Evolutionary conservation across 805 yeast species (phyloP).

Genomic region (Myxozyma kluyveri): DNA sequence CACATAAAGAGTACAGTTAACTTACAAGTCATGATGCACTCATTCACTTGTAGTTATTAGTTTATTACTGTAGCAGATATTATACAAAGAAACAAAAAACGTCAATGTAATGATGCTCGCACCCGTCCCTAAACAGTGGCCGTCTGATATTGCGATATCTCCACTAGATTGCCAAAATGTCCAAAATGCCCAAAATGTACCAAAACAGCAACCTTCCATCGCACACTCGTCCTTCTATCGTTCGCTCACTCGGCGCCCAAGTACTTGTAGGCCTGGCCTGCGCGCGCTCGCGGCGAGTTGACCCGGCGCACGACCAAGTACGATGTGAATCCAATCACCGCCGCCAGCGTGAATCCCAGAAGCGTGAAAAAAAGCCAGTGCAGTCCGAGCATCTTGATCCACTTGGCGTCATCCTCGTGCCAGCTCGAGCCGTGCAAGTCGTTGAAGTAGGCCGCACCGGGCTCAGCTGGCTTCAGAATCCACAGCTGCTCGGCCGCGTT

Average conservation of each 20-base stretch:
- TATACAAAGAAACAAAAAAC: too few relatives aligned
- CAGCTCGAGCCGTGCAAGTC: slow-evolving; percentile 84
- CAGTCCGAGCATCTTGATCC: slow-evolving; percentile 67
- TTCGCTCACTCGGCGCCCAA: slow-evolving; percentile 15
- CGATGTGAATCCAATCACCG: slow-evolving; percentile 24
- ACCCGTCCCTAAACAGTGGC: too few relatives aligned
- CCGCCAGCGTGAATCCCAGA: slow-evolving; percentile 60
- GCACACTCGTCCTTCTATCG: too few relatives aligned
- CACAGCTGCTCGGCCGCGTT: slow-evolving; percentile 65
- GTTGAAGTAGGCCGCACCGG: slow-evolving; percentile 64
- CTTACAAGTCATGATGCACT: too few relatives aligned
- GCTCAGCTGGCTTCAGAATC: slow-evolving; percentile 57
- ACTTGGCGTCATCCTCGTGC: slow-evolving; percentile 85
- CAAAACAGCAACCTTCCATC: too few relatives aligned
- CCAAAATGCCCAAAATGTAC: too few relatives aligned
- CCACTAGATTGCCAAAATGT: too few relatives aligned
- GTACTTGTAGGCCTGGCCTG: slow-evolving; percentile 11
- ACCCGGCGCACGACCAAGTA: slow-evolving; percentile 19
- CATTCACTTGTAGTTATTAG: too few relatives aligned
- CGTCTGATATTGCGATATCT: too few relatives aligned
- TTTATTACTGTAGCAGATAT: too few relatives aligned
- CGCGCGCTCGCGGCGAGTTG: slow-evolving; percentile 4
- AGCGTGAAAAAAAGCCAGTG: slow-evolving; percentile 72
- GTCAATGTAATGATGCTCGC: too few relatives aligned
- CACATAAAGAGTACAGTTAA: too few relatives aligned